phyloP scores from a whole-genome alignment of 306 rosid species.

The Cajanus cajan region DNA sequence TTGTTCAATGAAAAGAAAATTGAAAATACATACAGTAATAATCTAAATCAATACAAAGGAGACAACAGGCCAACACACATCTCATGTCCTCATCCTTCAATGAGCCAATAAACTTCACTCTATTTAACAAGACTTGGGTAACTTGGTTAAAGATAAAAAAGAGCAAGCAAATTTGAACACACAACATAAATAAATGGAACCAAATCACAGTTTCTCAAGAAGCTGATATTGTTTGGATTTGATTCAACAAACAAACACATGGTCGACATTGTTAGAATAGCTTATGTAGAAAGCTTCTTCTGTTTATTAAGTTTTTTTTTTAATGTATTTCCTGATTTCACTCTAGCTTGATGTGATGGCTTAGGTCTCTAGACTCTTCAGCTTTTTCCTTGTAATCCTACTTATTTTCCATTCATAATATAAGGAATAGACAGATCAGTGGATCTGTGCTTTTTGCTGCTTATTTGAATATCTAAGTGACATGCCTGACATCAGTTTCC shows the following conservation, averaged over 20 bases:
- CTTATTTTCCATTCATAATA: no score
- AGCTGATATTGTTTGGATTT: background rate
- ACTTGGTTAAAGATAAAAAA: background rate
- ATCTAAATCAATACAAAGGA: background rate
- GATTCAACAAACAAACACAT: background rate
- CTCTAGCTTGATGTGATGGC: no score
- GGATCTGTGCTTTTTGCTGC: no score
- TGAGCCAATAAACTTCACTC: background rate
- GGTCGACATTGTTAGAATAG: background rate
- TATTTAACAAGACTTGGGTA: background rate
- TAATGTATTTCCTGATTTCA: no score
- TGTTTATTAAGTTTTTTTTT: no score
- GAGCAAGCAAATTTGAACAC: background rate
- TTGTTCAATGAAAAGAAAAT: background rate
- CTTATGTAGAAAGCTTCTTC: no score
- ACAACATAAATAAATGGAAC: slow-evolving; percentile 5
- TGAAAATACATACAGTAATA: background rate
- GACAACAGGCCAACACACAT: background rate
- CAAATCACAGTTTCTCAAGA: background rate
- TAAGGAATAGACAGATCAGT: no score
- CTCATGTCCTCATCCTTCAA: background rate
- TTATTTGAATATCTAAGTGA: no score
- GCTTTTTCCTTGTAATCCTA: no score
- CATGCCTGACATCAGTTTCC: background rate
- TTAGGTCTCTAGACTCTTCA: no score